phyloP scores from a whole-genome alignment of 495 filamentous ascomycete genomes.

The Aspergillus diversus region DNA sequence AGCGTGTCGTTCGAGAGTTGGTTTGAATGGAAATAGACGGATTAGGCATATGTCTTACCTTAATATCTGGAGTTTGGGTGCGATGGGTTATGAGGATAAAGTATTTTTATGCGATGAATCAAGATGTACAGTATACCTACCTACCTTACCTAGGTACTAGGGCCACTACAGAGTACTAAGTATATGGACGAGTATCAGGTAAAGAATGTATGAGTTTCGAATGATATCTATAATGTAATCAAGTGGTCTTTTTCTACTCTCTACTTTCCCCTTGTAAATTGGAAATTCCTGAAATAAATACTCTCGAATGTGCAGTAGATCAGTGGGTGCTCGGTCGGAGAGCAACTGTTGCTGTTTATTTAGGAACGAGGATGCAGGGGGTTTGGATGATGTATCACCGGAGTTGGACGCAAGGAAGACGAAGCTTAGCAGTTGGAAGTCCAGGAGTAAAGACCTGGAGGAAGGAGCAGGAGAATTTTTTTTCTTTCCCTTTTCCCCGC shows the following conservation, averaged over 20 bases:
- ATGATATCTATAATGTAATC: too few species aligned
- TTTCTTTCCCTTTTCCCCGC: not conserved
- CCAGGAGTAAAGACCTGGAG: not conserved
- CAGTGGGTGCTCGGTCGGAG: not conserved
- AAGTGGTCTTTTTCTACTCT: too few species aligned
- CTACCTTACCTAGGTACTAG: too few species aligned
- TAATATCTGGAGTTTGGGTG: not conserved
- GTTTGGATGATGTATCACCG: slow-evolving; percentile 9
- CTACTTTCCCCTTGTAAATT: too few species aligned
- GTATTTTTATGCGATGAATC: too few species aligned
- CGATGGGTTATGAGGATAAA: too few species aligned
- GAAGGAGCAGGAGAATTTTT: not conserved
- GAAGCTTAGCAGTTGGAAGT: not conserved
- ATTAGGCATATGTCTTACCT: not conserved
- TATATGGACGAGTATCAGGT: too few species aligned
- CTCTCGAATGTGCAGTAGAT: not conserved
- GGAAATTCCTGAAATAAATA: too few species aligned
- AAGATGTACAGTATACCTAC: too few species aligned
- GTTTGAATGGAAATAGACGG: not conserved
- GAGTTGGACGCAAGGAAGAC: not conserved
- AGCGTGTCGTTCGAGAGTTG: not conserved
- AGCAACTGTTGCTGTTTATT: not conserved
- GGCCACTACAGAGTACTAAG: too few species aligned
- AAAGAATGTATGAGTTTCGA: too few species aligned
- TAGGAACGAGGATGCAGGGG: slow-evolving; percentile 2